Percentiles rank a stretch among this genome's conserved stretches.
Conservation (phyloP, 371 early-diverging fungal genomes). For the Entomophthora muscae region DNA sequence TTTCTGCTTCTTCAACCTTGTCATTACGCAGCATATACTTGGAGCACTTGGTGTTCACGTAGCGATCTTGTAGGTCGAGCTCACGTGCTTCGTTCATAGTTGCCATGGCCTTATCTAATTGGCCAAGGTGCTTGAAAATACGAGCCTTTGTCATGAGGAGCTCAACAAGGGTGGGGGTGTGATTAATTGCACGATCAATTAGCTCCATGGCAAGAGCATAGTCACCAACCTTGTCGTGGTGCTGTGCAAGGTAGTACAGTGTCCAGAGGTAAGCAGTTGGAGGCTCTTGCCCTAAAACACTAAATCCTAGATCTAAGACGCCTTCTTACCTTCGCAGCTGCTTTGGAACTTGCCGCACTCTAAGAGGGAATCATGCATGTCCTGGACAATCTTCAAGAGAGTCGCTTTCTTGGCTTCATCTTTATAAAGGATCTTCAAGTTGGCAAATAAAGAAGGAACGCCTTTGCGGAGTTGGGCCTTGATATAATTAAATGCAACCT, state of each 20-base stretch:
- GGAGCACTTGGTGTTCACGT: constrained; percentile 82
- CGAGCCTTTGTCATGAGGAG: constrained; percentile 84
- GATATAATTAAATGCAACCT: constrained; percentile 37
- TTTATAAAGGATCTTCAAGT: constrained; percentile 50
- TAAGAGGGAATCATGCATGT: constrained; percentile 32
- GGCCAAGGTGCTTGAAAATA: constrained; percentile 81
- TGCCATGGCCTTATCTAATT: constrained; percentile 39
- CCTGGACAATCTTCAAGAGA: constrained; percentile 41
- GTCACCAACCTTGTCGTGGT: constrained; percentile 51
- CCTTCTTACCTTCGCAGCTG: constrained; percentile 14
- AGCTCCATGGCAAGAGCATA: constrained; percentile 41
- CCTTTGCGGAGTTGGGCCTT: constrained; percentile 67
- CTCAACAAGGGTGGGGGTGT: constrained; percentile 78
- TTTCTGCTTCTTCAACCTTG: constrained; percentile 63
- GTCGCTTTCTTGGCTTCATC: constrained; percentile 42
- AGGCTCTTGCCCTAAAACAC: constrained; percentile 30
- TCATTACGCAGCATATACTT: constrained; percentile 85
- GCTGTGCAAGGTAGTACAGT: constrained; percentile 74
- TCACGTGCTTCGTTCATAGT: constrained; percentile 74
- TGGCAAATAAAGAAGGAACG: constrained; percentile 77
- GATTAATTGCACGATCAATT: constrained; percentile 67
- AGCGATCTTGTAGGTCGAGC: constrained; percentile 85
- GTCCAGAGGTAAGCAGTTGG: constrained; percentile 77
- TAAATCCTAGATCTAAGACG: neutral
- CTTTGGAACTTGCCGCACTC: constrained; percentile 23